Evolutionary conservation across 768 basidiomycete species (phyloP), one percentile per base, ranked within the genome.

Genomic region (Suillus subluteus): DNA sequence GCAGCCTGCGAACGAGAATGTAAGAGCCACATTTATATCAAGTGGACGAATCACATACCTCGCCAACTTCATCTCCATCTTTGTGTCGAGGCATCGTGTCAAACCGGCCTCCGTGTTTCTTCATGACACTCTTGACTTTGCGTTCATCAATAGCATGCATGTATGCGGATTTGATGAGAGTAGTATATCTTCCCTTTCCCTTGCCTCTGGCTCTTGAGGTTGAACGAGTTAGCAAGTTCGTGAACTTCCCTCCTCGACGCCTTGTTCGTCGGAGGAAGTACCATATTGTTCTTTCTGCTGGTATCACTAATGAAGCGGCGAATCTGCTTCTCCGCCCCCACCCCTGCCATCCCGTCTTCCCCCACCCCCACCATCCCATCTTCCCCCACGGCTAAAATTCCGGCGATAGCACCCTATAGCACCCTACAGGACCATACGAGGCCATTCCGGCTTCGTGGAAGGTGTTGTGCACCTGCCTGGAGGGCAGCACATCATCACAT

Each of bases 21-120:
- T 52, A 54, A 56, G n/a, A 52, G 23, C 50, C 30, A 12, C 35
- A 15, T 23, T 21, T 21, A 11, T 26, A 9, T 59, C 16, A 41
- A 38, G 11, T 9, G 4, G 18, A 21, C 26, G 18, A 35, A 52
- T 73, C 1, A 69, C 85, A 32, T 61, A 87, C 88, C 82, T 90
- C 90, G 18, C 96, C 96, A 58, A 98, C 94, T 69, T 90, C 89
- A 62, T 96, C 95, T 35, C 96, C 96, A 41, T 98, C 96, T 58
- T 79, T 82, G 63, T 91, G 91, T 65, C 80, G 80, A 23, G 87
- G 84, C 65, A 82, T 72, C 48, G 35, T 68, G 26, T 71, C 70
- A 67, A 75, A 75, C 40, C 72, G 75, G 38, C 79, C 77, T 21
- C 78, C 77, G 37, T 71, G 72, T 67, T 73, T 74, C 69, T 80